These are phyloP conservation scores for Heritiera littoralis DNA, from an alignment of 345 rosid species.

Conservation along the genomic window DNA sequence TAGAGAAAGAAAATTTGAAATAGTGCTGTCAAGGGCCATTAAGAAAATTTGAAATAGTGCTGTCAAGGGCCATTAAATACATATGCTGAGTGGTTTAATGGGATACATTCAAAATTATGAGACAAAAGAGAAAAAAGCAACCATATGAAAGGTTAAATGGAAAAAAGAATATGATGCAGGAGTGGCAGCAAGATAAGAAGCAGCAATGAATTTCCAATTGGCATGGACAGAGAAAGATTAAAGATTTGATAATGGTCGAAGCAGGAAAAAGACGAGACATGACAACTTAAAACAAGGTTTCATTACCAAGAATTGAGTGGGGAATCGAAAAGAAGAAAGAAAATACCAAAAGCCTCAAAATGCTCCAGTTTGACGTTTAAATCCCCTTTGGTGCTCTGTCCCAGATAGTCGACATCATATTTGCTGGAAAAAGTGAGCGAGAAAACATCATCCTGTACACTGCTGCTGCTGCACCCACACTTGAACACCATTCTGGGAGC, in stretches of 20 bases:
- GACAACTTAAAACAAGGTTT: neutral
- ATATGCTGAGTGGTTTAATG: neutral
- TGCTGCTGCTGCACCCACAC: slow-evolving; percentile 33
- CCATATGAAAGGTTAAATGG: neutral
- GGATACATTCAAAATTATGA: neutral
- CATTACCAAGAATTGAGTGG: neutral
- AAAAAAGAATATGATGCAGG: neutral
- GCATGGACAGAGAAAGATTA: neutral
- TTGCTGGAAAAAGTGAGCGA: slow-evolving; percentile 67
- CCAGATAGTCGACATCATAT: slow-evolving; percentile 82
- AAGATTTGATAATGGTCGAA: neutral
- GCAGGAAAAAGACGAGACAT: neutral
- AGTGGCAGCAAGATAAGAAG: too few species aligned
- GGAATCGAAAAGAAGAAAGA: neutral
- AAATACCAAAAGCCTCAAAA: slow-evolving; percentile 55
- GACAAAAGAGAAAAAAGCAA: neutral
- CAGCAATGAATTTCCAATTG: neutral
- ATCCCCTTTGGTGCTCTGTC: slow-evolving; percentile 94
- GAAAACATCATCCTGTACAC: slow-evolving; percentile 53
- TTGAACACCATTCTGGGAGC: slow-evolving; percentile 30
- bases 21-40: too few species aligned
- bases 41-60: neutral
- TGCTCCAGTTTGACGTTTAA: slow-evolving; percentile 74
- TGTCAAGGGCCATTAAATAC: neutral
- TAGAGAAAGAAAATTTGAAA: neutral